Percentiles rank a stretch among this genome's conserved stretches.
These are phyloP conservation scores for Aspergillus ostianus DNA, from an alignment of 495 filamentous ascomycete species.

Conservation along the genomic window DNA sequence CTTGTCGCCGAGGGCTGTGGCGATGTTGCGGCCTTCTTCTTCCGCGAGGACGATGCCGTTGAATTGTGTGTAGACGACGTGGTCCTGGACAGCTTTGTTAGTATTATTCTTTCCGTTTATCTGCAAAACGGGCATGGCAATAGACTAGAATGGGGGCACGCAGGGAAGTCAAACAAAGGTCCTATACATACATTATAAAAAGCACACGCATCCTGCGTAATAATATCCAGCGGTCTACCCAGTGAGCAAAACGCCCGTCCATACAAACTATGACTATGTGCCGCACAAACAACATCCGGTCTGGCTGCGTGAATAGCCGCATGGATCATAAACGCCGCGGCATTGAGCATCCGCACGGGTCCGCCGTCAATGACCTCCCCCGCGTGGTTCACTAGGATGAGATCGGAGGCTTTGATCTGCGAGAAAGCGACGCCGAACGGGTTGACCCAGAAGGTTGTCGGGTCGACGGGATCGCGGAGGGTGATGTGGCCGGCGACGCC, in stretches of 20 bases:
- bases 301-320: slow-evolving; percentile 65
- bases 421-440: slow-evolving; percentile 73
- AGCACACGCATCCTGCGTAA: slow-evolving; percentile 68
- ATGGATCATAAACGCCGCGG: slow-evolving; percentile 68
- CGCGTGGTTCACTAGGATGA: slow-evolving; percentile 65
- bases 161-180: too few species aligned
- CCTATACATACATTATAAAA: slow-evolving; percentile 54
- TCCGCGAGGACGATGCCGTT: slow-evolving; percentile 70
- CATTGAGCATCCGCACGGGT: slow-evolving; percentile 59
- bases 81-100: slow-evolving; percentile 42
- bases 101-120: neutral
- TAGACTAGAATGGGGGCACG: too few species aligned
- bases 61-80: slow-evolving; percentile 63
- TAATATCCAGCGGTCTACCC: slow-evolving; percentile 66
- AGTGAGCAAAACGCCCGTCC: slow-evolving; percentile 67
- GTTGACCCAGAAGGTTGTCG: slow-evolving; percentile 74
- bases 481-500: slow-evolving; percentile 62
- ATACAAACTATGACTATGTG: slow-evolving; percentile 70
- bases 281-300: slow-evolving; percentile 70
- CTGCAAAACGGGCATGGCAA: too few species aligned
- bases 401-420: slow-evolving; percentile 65
- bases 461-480: slow-evolving; percentile 66
- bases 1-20: slow-evolving; percentile 57
- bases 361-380: slow-evolving; percentile 71
- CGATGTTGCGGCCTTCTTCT: slow-evolving; percentile 69